A percentile compares a stretch with the other conserved stretches of the same genome.
phyloP scores from a whole-genome alignment of 305 asterid species.

The Lippia alba region DNA sequence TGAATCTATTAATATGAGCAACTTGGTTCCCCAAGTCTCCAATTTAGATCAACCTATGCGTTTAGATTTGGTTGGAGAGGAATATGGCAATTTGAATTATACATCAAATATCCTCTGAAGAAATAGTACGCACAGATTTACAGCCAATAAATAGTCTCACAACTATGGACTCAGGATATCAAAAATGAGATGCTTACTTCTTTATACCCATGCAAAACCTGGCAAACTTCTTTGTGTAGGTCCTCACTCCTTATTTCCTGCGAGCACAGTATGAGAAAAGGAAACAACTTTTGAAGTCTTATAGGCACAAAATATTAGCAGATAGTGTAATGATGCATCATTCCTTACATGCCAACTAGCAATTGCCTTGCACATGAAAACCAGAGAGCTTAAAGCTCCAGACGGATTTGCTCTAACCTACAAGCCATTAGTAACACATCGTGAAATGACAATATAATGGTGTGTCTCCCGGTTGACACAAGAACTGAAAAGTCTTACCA shows the following conservation, averaged over 20 bases:
- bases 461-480: no score
- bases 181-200: slow-evolving; percentile 58
- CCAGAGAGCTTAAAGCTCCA: slow-evolving; percentile 84
- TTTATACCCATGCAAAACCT: slow-evolving; percentile 86
- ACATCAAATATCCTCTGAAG: not conserved
- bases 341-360: slow-evolving; percentile 95
- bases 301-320: slow-evolving; percentile 7
- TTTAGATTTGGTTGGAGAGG: slow-evolving; percentile 5
- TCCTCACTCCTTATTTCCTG: slow-evolving; percentile 94
- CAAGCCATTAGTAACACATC: slow-evolving; percentile 31
- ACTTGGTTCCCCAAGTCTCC: not conserved
- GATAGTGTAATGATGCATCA: not conserved
- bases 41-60: not conserved
- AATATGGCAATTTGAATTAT: not conserved
- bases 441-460: slow-evolving; percentile 23
- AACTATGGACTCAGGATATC: not conserved
- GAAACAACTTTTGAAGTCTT: not conserved
- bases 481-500: slow-evolving; percentile 55
- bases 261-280: slow-evolving; percentile 13
- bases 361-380: slow-evolving; percentile 81
- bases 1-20: no score
- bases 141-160: not conserved
- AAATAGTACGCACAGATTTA: not conserved
- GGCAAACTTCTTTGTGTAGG: slow-evolving; percentile 81
- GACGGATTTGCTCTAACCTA: slow-evolving; percentile 94